These are phyloP conservation scores for Fusarium chuoi DNA, from an alignment of 2,329 filamentous ascomycete species.

Conservation along the genomic window DNA sequence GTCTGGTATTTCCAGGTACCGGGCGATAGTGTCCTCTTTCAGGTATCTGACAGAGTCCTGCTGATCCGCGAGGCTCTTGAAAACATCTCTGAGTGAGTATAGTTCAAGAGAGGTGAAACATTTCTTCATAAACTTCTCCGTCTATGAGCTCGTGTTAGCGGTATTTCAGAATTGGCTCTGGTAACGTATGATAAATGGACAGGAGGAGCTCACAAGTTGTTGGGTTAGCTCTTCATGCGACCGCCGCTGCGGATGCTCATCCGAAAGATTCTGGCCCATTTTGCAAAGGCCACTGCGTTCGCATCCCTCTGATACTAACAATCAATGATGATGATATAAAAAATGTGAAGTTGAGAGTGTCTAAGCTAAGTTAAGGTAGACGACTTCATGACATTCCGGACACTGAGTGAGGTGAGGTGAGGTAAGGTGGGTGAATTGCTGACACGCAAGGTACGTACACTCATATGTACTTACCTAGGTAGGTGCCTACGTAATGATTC, in stretches of 20 bases:
- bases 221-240: constrained; percentile 63
- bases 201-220: constrained; percentile 57
- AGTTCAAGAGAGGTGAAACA: constrained; percentile 78
- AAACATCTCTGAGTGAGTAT: constrained; percentile 79
- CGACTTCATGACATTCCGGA: constrained; percentile 41
- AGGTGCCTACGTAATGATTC: constrained; percentile 25
- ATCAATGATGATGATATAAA: constrained; percentile 26
- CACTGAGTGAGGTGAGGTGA: not conserved
- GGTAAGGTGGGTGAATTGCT: constrained; percentile 25
- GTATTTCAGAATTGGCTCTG: not conserved
- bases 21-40: constrained; percentile 73
- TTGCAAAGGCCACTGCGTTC: constrained; percentile 37
- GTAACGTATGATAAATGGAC: constrained; percentile 7
- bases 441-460: constrained; percentile 41
- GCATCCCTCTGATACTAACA: constrained; percentile 35
- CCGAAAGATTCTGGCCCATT: constrained; percentile 65
- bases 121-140: constrained; percentile 72
- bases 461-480: too few species aligned
- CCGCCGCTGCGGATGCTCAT: constrained; percentile 55
- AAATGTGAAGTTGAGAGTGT: constrained; percentile 17
- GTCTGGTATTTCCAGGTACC: constrained; percentile 79
- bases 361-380: not conserved
- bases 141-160: constrained; percentile 53
- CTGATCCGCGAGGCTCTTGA: constrained; percentile 73
- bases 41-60: constrained; percentile 72